phyloP scores from a whole-genome alignment of 768 basidiomycete genomes.

The Sistotremastrum suecicum region DNA sequence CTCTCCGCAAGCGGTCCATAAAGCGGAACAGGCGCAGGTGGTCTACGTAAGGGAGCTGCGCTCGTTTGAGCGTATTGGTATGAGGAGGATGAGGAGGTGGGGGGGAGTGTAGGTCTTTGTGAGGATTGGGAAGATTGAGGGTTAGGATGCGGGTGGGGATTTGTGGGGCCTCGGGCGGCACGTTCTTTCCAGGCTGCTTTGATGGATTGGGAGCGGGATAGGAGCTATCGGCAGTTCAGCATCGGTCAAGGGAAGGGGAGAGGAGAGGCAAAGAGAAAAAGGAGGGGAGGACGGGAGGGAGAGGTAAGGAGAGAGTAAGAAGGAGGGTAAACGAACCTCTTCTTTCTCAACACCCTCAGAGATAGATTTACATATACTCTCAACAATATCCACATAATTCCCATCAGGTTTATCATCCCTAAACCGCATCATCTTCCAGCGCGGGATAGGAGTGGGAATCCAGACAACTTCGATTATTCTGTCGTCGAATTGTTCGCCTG shows the following conservation, averaged over 20 bases:
- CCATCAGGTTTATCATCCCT: conserved; percentile 89
- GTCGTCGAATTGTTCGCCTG: conserved; percentile 83
- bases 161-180: conserved; percentile 20
- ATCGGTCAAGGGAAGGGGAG: background rate
- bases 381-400: conserved; percentile 74
- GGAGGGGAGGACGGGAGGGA: background rate
- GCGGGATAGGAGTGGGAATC: conserved; percentile 39
- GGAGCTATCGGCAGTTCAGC: conserved; percentile 31
- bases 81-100: conserved; percentile 8
- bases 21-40: conserved; percentile 17
- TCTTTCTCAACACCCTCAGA: conserved; percentile 89
- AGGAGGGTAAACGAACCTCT: conserved; percentile 34
- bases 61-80: conserved; percentile 12
- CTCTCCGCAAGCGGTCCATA: conserved; percentile 56
- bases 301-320: background rate
- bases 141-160: conserved; percentile 11
- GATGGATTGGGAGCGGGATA: conserved; percentile 47
- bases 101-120: conserved; percentile 7
- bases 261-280: background rate
- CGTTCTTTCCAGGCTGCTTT: conserved; percentile 67
- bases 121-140: conserved; percentile 14
- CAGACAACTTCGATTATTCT: conserved; percentile 90
- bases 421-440: conserved; percentile 89
- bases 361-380: conserved; percentile 83
- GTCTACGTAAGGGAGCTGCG: conserved; percentile 6